Evolutionary conservation across 352 stramenopile species (phyloP), one percentile per base, ranked within the genome.

Genomic region (Pseudoperonospora humuli): DNA sequence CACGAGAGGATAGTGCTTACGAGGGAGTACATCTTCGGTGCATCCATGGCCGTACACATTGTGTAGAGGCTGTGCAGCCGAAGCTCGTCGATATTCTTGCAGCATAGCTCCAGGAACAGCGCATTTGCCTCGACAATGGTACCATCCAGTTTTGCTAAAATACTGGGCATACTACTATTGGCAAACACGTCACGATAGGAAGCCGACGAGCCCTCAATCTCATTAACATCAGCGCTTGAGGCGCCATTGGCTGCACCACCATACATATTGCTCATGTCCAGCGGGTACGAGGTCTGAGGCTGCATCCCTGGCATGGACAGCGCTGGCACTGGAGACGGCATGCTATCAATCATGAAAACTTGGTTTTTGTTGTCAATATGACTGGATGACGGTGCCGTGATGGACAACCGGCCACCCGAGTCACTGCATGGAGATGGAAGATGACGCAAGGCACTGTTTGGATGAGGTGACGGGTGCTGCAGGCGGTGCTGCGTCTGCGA

Each of bases 21-120:
- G 20, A 90, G 61, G 50, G 64, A 74, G 56, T 87, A 85, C 77
- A 90, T 87, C 61, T 86, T 90, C 8, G 75, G 75, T 2, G 75
- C 65, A 39, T 90, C 75, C 52, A 75, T 65, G 20, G 72, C 65
- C 1, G 75, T 81, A 54, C 75, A 87, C 70, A 90, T 84, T 29
- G 75, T 86, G 62, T 87, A 90, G 18, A 90, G 50, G 21, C 66
- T 86, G 61, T 87, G 75, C 18, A 86, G 66, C 0, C 75, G 69
- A 32, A 89, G 60, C 42, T 89, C 77, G 39, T 87, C 77, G 5
- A 84, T 78, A 29, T 83, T 86, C 55, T 85, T 85, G 62, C 69
- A 80, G 54, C 69, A 84, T 8, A 87, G 62, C 60, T 90, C 75
- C 25, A 84, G 53, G 47, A 90, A 90, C 15, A 90, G 57, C 26